These are phyloP conservation scores for Plectosphaerella sp. DNA, from an alignment of 2,329 filamentous ascomycete species.

Conservation along the genomic window DNA sequence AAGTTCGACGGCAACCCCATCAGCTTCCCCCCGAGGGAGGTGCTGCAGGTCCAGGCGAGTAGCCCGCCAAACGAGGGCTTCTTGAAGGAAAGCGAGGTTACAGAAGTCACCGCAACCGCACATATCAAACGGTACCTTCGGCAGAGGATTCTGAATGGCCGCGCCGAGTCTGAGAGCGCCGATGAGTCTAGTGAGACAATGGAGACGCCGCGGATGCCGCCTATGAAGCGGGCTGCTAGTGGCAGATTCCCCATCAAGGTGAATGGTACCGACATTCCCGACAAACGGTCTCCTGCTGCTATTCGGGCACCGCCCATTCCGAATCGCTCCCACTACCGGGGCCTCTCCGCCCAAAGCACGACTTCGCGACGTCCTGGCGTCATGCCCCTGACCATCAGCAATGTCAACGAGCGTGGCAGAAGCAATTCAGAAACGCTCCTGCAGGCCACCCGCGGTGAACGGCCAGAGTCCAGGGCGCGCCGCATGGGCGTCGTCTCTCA, in stretches of 20 bases:
- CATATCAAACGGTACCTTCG: slow-evolving; percentile 59
- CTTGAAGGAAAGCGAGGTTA: slow-evolving; percentile 59
- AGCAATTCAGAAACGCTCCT: slow-evolving; percentile 62
- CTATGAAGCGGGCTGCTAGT: slow-evolving; percentile 55
- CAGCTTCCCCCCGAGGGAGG: slow-evolving; percentile 69
- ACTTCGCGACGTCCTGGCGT: slow-evolving; percentile 65
- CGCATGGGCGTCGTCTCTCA: slow-evolving; percentile 62
- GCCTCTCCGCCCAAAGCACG: slow-evolving; percentile 63
- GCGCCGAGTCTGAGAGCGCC: slow-evolving; percentile 50
- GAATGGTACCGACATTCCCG: slow-evolving; percentile 65
- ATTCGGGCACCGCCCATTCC: slow-evolving; percentile 73
- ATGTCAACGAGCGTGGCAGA: slow-evolving; percentile 60
- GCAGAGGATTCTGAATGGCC: slow-evolving; percentile 43
- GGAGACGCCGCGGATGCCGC: slow-evolving; percentile 71
- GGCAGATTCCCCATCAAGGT: slow-evolving; percentile 68
- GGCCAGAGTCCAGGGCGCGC: slow-evolving; percentile 50
- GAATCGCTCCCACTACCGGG: slow-evolving; percentile 74
- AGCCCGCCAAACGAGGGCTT: slow-evolving; percentile 52
- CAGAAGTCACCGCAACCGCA: slow-evolving; percentile 54
- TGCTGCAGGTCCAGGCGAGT: slow-evolving; percentile 54
- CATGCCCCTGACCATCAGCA: slow-evolving; percentile 67
- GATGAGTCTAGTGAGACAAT: slow-evolving; percentile 68
- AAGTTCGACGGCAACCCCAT: slow-evolving; percentile 84
- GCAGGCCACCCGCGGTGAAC: slow-evolving; percentile 41
- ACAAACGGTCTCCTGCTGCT: slow-evolving; percentile 60